phyloP scores from a whole-genome alignment of 495 filamentous ascomycete genomes.

The Lasiosphaeria miniovina region DNA sequence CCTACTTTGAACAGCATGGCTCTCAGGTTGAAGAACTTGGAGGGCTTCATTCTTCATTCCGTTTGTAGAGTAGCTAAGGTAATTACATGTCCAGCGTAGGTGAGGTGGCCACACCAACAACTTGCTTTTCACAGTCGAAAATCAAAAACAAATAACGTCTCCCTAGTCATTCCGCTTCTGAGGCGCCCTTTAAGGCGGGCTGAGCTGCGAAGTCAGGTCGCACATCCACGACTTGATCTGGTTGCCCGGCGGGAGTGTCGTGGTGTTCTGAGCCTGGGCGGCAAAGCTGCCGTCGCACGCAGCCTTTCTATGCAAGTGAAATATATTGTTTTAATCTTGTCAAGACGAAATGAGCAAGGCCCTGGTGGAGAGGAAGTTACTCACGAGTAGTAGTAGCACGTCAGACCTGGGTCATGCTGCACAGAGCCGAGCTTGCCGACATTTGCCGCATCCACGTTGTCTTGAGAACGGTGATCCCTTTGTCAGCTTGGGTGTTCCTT shows the following conservation, averaged over 20 bases:
- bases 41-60: too few relatives aligned
- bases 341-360: too few relatives aligned
- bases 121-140: too few relatives aligned
- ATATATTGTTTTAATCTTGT: not conserved
- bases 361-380: not conserved
- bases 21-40: too few relatives aligned
- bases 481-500: not conserved
- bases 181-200: not conserved
- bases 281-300: not conserved
- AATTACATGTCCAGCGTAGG: too few relatives aligned
- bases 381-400: constrained; percentile 3
- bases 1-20: too few relatives aligned
- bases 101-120: too few relatives aligned
- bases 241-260: not conserved
- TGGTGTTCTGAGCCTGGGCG: not conserved
- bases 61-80: too few relatives aligned
- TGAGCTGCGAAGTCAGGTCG: constrained; percentile 1
- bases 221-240: constrained; percentile 4
- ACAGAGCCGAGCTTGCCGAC: not conserved
- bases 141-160: too few relatives aligned
- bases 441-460: not conserved
- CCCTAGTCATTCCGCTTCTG: not conserved
- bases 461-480: not conserved
- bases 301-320: not conserved
- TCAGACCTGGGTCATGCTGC: not conserved